phyloP scores from a whole-genome alignment of 2,329 filamentous ascomycete genomes.

The Aspergillus terreus region DNA sequence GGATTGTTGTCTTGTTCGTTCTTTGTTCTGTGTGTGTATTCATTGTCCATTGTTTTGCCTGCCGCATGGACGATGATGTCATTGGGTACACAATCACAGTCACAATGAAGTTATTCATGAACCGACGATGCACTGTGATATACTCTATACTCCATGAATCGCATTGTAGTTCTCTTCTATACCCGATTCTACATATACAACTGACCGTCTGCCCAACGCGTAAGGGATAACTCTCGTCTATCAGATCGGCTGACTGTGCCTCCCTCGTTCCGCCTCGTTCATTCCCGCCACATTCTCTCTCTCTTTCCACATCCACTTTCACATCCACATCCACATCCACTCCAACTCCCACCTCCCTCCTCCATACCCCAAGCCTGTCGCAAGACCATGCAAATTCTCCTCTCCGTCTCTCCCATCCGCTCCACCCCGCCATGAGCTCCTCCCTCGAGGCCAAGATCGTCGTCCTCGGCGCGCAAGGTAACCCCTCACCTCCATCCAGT shows the following conservation, averaged over 20 bases:
- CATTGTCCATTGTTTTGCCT: neutral
- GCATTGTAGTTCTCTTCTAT: neutral
- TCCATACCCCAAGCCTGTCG: neutral
- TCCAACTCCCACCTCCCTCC: neutral
- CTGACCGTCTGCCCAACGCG: neutral
- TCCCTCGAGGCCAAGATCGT: slow-evolving; percentile 52
- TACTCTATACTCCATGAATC: neutral
- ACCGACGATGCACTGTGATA: neutral
- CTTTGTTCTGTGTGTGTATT: no score
- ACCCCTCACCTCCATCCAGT: neutral
- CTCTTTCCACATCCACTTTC: slow-evolving; percentile 1
- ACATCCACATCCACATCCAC: neutral
- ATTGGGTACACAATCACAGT: neutral
- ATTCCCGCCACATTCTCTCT: neutral
- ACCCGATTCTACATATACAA: no score
- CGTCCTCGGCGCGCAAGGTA: slow-evolving; percentile 50
- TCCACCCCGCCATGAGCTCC: slow-evolving; percentile 42
- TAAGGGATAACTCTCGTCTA: neutral
- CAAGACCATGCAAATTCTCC: slow-evolving; percentile 30
- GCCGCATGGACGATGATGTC: neutral
- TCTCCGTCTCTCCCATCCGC: slow-evolving; percentile 20
- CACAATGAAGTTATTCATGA: neutral
- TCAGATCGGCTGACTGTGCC: slow-evolving; percentile 18
- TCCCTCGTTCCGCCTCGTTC: neutral
- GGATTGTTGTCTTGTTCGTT: neutral